Evolutionary conservation across 208 protist genomes (phyloP).

Genomic region (Trypanosoma platydactyli): DNA sequence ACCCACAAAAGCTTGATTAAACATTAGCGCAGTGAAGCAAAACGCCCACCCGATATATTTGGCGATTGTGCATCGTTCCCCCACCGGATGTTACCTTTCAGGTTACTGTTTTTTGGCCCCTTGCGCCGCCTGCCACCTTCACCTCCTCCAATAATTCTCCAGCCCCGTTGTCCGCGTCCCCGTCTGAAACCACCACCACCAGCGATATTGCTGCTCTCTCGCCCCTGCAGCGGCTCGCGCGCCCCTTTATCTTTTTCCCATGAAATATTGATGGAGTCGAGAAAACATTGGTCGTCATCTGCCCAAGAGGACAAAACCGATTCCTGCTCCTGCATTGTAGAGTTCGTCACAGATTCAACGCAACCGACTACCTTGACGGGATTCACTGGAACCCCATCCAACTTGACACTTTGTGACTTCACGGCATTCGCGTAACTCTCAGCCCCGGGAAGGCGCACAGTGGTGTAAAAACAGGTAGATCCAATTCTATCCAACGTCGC

Average conservation of each 20-base stretch:
- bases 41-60: constrained; percentile 34
- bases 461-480: no score
- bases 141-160: constrained; percentile 14
- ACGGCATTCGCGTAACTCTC: constrained; percentile 34
- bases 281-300: constrained; percentile 53
- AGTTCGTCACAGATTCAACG: constrained; percentile 35
- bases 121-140: constrained; percentile 1
- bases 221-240: not conserved
- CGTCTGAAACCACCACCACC: not conserved
- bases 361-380: constrained; percentile 10
- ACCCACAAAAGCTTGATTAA: no score
- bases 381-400: constrained; percentile 34
- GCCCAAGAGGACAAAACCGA: constrained; percentile 43
- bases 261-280: constrained; percentile 32
- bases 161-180: not conserved
- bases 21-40: constrained; percentile 22
- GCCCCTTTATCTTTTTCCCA: not conserved
- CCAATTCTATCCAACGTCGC: not conserved
- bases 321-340: constrained; percentile 38
- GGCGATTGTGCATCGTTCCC: not conserved
- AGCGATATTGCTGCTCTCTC: not conserved
- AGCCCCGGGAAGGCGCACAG: not conserved
- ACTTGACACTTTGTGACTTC: constrained; percentile 32
- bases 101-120: constrained; percentile 20
- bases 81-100: constrained; percentile 2